Evolutionary conservation across 2,329 filamentous ascomycete genomes (phyloP).

Genomic region (Helicocarpus griseus): DNA sequence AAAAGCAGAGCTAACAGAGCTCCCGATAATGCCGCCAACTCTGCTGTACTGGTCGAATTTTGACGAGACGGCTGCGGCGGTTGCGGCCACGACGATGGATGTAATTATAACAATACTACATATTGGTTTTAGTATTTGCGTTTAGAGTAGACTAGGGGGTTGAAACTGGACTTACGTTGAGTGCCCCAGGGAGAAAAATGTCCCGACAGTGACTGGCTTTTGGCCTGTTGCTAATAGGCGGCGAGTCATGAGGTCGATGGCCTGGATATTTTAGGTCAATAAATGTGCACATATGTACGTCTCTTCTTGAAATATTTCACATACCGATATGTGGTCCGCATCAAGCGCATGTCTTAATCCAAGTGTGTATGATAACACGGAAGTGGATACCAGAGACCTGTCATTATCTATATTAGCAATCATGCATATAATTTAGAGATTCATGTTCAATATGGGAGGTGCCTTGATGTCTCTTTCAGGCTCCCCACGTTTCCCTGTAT

Average conservation of each 20-base stretch:
- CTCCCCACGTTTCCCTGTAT: too few species aligned
- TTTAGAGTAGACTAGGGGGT: neutral
- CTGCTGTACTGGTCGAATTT: slow-evolving; percentile 71
- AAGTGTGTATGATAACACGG: slow-evolving; percentile 76
- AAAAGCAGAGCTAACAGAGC: slow-evolving; percentile 73
- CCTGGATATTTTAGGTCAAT: slow-evolving; percentile 28
- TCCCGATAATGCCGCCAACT: slow-evolving; percentile 82
- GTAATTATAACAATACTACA: slow-evolving; percentile 70
- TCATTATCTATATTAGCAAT: slow-evolving; percentile 2
- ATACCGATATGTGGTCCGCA: slow-evolving; percentile 74
- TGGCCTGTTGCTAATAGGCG: slow-evolving; percentile 78
- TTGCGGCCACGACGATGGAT: slow-evolving; percentile 84
- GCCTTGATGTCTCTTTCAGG: too few species aligned
- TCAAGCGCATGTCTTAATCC: slow-evolving; percentile 92
- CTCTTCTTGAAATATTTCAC: slow-evolving; percentile 3
- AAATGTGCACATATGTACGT: neutral
- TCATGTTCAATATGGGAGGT: too few species aligned
- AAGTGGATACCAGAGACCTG: slow-evolving; percentile 62
- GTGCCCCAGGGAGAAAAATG: slow-evolving; percentile 88
- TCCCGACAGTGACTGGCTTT: slow-evolving; percentile 81
- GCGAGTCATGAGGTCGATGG: slow-evolving; percentile 91
- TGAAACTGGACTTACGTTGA: slow-evolving; percentile 50
- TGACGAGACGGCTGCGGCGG: slow-evolving; percentile 69
- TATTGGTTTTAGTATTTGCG: slow-evolving; percentile 4
- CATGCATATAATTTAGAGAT: neutral